Evolutionary conservation across 73 alveolate species (phyloP).

Genomic region (Paramecium pentaurelia): DNA sequence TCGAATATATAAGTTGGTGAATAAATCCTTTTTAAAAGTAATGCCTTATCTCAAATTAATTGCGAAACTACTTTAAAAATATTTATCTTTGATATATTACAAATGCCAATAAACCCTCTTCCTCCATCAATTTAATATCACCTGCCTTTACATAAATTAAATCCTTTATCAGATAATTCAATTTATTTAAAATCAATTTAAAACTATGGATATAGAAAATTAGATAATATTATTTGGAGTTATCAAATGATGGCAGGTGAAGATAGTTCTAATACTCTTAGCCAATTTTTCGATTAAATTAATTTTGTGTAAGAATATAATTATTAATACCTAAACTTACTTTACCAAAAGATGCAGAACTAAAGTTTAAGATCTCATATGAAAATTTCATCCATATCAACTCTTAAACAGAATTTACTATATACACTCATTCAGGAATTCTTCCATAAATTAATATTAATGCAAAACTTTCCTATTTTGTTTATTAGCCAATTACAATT

Average conservation of each 20-base stretch:
- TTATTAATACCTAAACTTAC: background rate
- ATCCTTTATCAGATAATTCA: background rate
- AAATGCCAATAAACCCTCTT: background rate
- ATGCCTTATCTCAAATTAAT: background rate
- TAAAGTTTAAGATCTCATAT: background rate
- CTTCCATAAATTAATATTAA: background rate
- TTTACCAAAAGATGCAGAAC: background rate
- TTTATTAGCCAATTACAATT: background rate
- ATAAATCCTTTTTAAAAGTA: no score
- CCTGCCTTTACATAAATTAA: background rate
- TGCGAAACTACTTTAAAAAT: background rate
- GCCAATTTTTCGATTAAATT: background rate
- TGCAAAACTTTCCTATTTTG: background rate
- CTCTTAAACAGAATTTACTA: background rate
- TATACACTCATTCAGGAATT: background rate
- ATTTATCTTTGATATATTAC: no score
- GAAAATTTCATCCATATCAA: background rate
- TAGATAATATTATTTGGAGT: background rate
- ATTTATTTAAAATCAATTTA: background rate
- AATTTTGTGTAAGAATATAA: background rate
- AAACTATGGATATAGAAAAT: background rate
- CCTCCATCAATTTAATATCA: background rate
- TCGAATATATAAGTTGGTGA: background rate
- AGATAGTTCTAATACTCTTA: background rate
- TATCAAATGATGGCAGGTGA: background rate